These are phyloP conservation scores for Fusarium austroafricanum DNA, from an alignment of 2,329 filamentous ascomycete species.

Conservation along the genomic window DNA sequence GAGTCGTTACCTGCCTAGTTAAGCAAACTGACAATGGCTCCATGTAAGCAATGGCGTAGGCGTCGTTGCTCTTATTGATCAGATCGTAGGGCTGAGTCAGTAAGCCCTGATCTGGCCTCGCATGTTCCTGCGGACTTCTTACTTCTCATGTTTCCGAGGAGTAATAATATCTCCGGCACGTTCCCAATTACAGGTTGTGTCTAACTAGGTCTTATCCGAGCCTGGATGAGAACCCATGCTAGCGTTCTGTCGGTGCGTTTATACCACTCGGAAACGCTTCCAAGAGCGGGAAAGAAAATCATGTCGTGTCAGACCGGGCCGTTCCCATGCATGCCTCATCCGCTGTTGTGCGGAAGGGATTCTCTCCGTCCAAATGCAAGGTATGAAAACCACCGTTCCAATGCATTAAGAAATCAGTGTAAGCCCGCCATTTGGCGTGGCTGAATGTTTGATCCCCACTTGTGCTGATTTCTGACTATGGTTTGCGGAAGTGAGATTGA, in stretches of 20 bases:
- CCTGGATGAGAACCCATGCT: background rate
- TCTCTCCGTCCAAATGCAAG: background rate
- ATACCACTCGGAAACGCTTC: constrained; percentile 14
- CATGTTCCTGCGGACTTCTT: background rate
- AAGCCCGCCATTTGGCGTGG: background rate
- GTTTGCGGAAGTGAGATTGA: background rate
- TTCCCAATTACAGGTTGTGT: background rate
- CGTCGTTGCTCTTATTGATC: background rate
- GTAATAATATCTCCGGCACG: background rate
- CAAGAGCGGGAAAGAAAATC: background rate
- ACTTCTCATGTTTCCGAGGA: background rate
- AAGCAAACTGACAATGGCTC: background rate
- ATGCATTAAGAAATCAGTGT: background rate
- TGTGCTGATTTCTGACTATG: background rate
- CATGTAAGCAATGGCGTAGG: constrained; percentile 5
- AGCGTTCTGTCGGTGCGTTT: background rate
- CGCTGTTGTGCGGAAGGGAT: constrained; percentile 4
- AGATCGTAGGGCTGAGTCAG: constrained; percentile 21
- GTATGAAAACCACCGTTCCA: background rate
- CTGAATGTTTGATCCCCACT: background rate
- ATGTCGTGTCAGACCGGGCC: constrained; percentile 26
- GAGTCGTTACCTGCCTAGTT: background rate
- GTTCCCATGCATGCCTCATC: constrained; percentile 23
- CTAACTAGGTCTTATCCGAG: constrained; percentile 1
- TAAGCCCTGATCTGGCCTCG: background rate